Evolutionary conservation across 2,329 filamentous ascomycete species (phyloP).

Genomic region (Samsoniella hepiali): DNA sequence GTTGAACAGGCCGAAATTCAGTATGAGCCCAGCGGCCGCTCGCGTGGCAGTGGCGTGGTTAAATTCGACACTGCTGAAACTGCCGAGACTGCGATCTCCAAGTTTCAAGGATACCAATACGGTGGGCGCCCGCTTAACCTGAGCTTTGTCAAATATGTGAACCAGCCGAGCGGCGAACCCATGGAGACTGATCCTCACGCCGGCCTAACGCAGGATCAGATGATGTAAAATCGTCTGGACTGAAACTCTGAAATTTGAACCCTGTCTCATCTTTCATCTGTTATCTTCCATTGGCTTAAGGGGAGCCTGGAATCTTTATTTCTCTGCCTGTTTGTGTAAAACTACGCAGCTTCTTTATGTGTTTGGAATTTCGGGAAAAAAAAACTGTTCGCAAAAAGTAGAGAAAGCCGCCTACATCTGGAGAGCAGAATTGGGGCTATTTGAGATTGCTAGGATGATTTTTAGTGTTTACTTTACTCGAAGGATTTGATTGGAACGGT

Average conservation of each 20-base stretch:
- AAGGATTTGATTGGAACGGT: conserved; percentile 17
- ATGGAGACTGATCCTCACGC: conserved; percentile 80
- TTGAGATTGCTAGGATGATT: conserved; percentile 18
- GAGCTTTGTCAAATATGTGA: conserved; percentile 90
- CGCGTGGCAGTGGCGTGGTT: conserved; percentile 93
- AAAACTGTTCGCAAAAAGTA: conserved; percentile 6
- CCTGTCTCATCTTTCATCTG: not conserved
- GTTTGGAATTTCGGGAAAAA: not conserved
- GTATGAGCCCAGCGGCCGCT: conserved; percentile 94
- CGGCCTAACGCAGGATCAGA: conserved; percentile 92
- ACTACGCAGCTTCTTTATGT: not conserved
- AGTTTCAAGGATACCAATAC: conserved; percentile 97
- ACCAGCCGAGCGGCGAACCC: conserved; percentile 60
- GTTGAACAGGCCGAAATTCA: conserved; percentile 99
- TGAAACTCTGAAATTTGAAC: not conserved
- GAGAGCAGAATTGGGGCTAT: conserved; percentile 7
- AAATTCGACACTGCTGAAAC: conserved; percentile 81
- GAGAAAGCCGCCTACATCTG: not conserved
- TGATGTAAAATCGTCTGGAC: conserved; percentile 64
- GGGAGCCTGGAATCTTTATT: not conserved
- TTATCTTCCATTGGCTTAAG: not conserved
- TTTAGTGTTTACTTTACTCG: conserved; percentile 18
- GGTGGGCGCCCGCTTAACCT: conserved; percentile 90
- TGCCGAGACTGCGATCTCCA: conserved; percentile 89
- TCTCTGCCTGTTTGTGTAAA: not conserved